A percentile compares a stretch with the other conserved stretches of the same genome.
phyloP scores from a whole-genome alignment of 768 basidiomycete species.

The Amanita muscaria region DNA sequence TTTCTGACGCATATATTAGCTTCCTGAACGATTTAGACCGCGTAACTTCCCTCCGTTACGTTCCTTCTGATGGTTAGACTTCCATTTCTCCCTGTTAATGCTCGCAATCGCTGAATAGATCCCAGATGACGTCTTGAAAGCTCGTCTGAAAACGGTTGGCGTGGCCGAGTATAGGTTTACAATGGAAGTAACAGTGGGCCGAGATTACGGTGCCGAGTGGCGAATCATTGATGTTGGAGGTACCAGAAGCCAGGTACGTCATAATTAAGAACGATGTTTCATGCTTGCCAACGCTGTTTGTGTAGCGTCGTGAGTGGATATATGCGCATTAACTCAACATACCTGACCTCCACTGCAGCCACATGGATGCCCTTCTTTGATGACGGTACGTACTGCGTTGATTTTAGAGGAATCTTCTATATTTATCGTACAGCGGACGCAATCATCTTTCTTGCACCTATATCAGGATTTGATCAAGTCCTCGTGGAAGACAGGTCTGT shows the following conservation, averaged over 20 bases:
- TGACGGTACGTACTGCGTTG: conserved; percentile 8
- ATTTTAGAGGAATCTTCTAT: neutral
- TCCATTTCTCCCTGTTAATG: conserved; percentile 1
- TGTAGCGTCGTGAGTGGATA: conserved; percentile 10
- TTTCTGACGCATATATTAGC: conserved; percentile 26
- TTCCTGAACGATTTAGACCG: conserved; percentile 64
- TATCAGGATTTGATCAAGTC: conserved; percentile 69
- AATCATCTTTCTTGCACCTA: conserved; percentile 70
- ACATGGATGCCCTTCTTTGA: conserved; percentile 13
- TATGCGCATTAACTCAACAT: neutral
- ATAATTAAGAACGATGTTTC: conserved; percentile 1
- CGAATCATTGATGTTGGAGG: conserved; percentile 75
- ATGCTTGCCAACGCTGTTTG: neutral
- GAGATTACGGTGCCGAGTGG: conserved; percentile 59
- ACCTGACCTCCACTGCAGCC: neutral
- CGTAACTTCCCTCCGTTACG: conserved; percentile 51
- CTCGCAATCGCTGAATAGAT: neutral
- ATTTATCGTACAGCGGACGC: conserved; percentile 41
- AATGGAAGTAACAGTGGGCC: conserved; percentile 51
- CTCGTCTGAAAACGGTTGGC: conserved; percentile 68
- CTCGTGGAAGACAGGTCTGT: conserved; percentile 52
- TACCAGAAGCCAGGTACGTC: conserved; percentile 56
- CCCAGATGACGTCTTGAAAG: conserved; percentile 67
- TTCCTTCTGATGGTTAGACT: conserved; percentile 64
- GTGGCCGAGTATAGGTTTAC: conserved; percentile 77